Base-by-base conservation (phyloP, 306 rosid genomes). In the Mimosa bimucronata region DNA sequence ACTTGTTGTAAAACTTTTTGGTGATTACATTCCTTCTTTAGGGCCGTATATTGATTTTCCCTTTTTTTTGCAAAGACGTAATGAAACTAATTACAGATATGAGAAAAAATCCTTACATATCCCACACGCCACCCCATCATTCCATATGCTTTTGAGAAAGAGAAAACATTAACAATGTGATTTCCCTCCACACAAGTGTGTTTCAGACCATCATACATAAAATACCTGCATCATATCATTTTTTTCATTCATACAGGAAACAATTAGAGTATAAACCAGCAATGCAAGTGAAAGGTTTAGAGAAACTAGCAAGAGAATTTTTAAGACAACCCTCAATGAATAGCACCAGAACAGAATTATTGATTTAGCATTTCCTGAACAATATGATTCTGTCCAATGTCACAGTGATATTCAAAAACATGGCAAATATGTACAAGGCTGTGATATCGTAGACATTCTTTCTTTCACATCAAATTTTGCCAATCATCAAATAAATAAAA, bases 101-200 rank as follows among this genome's bases (percentile, higher is more conserved):
- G 13, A 73, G 75, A 60, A 57, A 67, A 4, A 13, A 29, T 23
- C 75, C 97, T 93, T 88, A 96, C 99, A 71, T 96, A 96, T 85
- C 99, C 99, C 50, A 96, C 88, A n/a, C 99, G 91, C 99, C 99
- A 96, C 70, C 99, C 99, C 99, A 95, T 95, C 99, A 95, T 95
- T 77, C 99, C 99, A 73, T 93, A 91, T 19, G 99, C 96, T 86
- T 95, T 95, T 0, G 99, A 95, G 85, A 95, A 95, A 62, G 99
- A 95, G 82, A 95, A 95, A 74, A 95, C 80, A 71, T 95, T 95
- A 71, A 93, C 91, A 68, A 93, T 72, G 81, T 95, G 98, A 91
- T 91, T 75, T 79, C 96, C 98, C 87, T 95, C 98, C 50, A 95
- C 30, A 73, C 98, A 95, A 53, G 91, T 34, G 84, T 95, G 98